These are phyloP conservation scores for Umbelopsis sp. DNA, from an alignment of 371 early-diverging fungal genomes.

Conservation along the genomic window DNA sequence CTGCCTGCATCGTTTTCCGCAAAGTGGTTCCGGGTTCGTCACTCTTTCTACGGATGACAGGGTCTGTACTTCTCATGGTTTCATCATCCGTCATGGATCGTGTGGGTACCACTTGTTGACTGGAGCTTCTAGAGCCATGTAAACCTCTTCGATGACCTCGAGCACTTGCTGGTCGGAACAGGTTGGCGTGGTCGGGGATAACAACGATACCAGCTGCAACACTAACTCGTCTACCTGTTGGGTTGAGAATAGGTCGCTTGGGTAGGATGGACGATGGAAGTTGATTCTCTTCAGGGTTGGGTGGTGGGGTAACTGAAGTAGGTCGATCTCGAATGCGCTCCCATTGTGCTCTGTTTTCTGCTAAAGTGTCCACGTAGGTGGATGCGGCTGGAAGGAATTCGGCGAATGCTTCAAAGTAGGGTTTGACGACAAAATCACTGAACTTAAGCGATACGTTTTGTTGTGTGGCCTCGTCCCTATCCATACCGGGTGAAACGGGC, in stretches of 20 bases:
- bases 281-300: constrained; percentile 24
- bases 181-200: constrained; percentile 33
- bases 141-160: constrained; percentile 4
- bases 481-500: constrained; percentile 88
- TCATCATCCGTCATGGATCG: constrained; percentile 12
- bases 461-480: constrained; percentile 73
- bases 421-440: constrained; percentile 76
- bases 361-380: constrained; percentile 37
- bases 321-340: constrained; percentile 36
- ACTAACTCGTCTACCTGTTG: constrained; percentile 40
- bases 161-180: constrained; percentile 6
- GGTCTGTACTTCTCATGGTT: background rate
- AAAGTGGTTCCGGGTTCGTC: constrained; percentile 4
- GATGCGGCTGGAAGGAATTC: constrained; percentile 64
- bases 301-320: constrained; percentile 25
- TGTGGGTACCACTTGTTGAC: background rate
- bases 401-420: constrained; percentile 79
- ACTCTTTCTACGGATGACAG: background rate
- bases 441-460: constrained; percentile 79
- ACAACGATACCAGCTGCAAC: constrained; percentile 52
- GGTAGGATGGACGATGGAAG: constrained; percentile 28
- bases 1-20: constrained; percentile 5
- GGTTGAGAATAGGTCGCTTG: constrained; percentile 23
- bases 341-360: constrained; percentile 48
- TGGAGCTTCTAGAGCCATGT: constrained; percentile 2